These are phyloP conservation scores for Tetrahymena borealis DNA, from an alignment of 73 alveolate species.

Conservation along the genomic window DNA sequence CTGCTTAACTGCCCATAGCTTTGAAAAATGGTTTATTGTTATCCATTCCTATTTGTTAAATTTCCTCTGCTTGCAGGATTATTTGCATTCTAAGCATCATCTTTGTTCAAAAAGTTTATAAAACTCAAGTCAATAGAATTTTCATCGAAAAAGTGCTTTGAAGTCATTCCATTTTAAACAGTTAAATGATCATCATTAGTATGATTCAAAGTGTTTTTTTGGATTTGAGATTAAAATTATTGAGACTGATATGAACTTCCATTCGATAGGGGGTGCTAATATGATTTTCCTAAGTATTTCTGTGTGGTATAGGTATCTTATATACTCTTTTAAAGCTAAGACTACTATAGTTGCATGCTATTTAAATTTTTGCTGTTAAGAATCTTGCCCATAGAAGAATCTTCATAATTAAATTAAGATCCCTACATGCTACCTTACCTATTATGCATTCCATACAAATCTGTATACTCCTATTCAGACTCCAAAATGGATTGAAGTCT, in stretches of 20 bases:
- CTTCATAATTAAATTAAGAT: not conserved
- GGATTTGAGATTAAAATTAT: not conserved
- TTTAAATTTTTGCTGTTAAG: not conserved
- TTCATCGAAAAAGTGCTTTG: not conserved
- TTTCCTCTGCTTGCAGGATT: too few species aligned
- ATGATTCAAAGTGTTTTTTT: not conserved
- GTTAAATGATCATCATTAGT: not conserved
- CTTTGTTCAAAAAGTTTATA: not conserved
- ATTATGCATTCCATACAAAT: not conserved
- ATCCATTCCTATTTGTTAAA: too few species aligned
- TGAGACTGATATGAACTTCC: too few species aligned
- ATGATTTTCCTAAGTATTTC: too few species aligned
- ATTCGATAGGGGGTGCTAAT: too few species aligned
- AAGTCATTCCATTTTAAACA: not conserved
- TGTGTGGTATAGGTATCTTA: too few species aligned
- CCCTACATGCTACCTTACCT: not conserved
- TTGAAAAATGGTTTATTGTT: not conserved
- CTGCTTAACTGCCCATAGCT: not conserved
- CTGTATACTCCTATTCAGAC: not conserved
- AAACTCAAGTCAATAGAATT: not conserved
- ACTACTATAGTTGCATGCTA: not conserved
- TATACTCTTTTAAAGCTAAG: not conserved
- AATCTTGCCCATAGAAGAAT: not conserved
- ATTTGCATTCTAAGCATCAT: not conserved
- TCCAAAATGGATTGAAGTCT: not conserved